Percentiles rank a stretch among this genome's conserved stretches.
These are phyloP conservation scores for Pyrenopolyporus hunteri DNA, from an alignment of 495 filamentous ascomycete species.

Conservation along the genomic window DNA sequence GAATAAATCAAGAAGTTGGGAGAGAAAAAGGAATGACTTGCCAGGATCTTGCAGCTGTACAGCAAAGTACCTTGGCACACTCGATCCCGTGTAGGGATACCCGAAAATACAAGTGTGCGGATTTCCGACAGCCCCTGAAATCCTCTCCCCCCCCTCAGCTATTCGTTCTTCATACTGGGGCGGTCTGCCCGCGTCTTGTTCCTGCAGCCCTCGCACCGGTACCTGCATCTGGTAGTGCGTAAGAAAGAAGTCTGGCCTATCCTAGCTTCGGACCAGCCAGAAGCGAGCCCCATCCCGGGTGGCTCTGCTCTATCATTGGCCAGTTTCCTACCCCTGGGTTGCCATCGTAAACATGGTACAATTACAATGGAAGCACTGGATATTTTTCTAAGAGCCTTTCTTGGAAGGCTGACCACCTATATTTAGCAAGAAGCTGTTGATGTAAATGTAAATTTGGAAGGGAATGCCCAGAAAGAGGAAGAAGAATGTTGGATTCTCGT, in stretches of 20 bases:
- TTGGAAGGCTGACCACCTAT: neutral
- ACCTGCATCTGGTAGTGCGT: constrained; percentile 40
- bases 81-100: constrained; percentile 4
- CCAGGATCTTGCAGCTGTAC: neutral
- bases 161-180: constrained; percentile 20
- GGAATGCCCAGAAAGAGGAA: neutral
- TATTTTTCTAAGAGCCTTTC: neutral
- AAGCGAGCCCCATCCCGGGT: neutral
- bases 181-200: constrained; percentile 24
- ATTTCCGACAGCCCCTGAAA: constrained; percentile 27
- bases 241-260: constrained; percentile 24
- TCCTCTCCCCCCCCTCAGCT: constrained; percentile 13
- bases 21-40: neutral
- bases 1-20: constrained; percentile 6
- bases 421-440: neutral
- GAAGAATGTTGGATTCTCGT: neutral
- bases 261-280: too few species aligned
- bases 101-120: constrained; percentile 3
- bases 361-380: constrained; percentile 2
- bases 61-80: neutral
- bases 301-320: constrained; percentile 21
- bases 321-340: neutral
- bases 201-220: constrained; percentile 31
- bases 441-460: neutral
- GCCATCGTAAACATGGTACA: constrained; percentile 16